Conservation (phyloP, 345 rosid species). For the Ceriops decandra region DNA sequence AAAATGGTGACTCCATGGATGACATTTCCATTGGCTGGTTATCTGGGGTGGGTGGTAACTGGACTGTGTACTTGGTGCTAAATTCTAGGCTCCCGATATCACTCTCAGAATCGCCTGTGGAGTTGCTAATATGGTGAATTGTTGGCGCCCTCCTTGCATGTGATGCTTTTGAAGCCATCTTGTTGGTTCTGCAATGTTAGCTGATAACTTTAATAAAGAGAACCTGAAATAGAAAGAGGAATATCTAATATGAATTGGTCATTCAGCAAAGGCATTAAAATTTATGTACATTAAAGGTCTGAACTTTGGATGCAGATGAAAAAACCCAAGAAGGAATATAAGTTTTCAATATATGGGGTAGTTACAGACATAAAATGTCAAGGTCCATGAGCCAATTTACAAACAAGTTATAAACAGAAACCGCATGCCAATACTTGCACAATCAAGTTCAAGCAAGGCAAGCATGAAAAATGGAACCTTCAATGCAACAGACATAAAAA, state of each 20-base stretch:
- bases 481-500: not conserved
- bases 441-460: not conserved
- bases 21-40: constrained; percentile 35
- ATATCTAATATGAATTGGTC: too few species aligned
- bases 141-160: constrained; percentile 20
- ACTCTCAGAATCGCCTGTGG: constrained; percentile 44
- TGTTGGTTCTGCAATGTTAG: constrained; percentile 1
- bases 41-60: constrained; percentile 65
- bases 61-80: constrained; percentile 40
- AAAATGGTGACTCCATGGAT: not conserved
- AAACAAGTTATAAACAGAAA: constrained; percentile 18
- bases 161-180: constrained; percentile 36
- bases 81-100: constrained; percentile 40
- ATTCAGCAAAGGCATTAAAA: not conserved
- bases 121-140: constrained; percentile 38
- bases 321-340: constrained; percentile 5
- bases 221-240: constrained; percentile 19
- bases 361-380: constrained; percentile 5
- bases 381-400: constrained; percentile 2
- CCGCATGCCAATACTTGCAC: not conserved
- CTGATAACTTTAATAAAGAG: constrained; percentile 4
- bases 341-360: not conserved
- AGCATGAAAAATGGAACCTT: not conserved
- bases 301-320: not conserved
- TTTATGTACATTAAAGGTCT: not conserved